Base-by-base conservation (phyloP, 805 yeast species). In the Helenozyma rhizophorensis region DNA sequence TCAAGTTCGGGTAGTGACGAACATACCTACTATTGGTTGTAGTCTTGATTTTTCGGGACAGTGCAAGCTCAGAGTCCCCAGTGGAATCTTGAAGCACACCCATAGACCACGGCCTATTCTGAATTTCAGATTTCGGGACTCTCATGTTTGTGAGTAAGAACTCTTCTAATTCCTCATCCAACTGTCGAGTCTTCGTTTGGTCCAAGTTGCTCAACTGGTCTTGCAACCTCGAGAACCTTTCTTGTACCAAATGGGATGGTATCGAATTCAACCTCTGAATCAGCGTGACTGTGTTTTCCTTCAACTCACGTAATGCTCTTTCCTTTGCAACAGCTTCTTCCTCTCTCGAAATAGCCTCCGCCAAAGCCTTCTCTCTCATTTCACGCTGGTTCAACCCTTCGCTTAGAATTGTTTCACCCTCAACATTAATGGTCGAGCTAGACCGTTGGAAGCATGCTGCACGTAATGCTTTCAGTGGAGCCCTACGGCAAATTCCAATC, bases 1-100 rank as follows among this genome's bases (percentile, higher is more conserved):
- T 70, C 39, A 88, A 68, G 42, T 72, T 71, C 29, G 95, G 93
- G 55, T 69, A 81, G 29, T 59, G 43, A 25, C 40, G 50, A 22
- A 54, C 48, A 32, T 48, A 48, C 21, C 62, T 53, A 33, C 51
- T 53, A 10, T 58, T 49, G 6, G 66, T 49, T 4, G 68, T 63
- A 8, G 65, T 53, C 23, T 52, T 47, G 29, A 58, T 51, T 21
- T 39, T 47, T 26, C 37, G 56, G 13, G 42, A 30, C 15, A 27
- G 13, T 12, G 22, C 31, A 6, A 34, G 42, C 18, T 35, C 43
- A n/a, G 34, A 25, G n/a, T n/a, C n/a, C n/a, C n/a, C n/a, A n/a
- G n/a, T n/a, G n/a, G n/a, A n/a, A n/a, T n/a, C n/a, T n/a, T n/a
- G n/a, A n/a, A n/a, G n/a, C n/a, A n/a, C n/a, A 6, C 19, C 19